Base-by-base conservation (phyloP, 495 filamentous ascomycete species). In the Parmelia sp. region DNA sequence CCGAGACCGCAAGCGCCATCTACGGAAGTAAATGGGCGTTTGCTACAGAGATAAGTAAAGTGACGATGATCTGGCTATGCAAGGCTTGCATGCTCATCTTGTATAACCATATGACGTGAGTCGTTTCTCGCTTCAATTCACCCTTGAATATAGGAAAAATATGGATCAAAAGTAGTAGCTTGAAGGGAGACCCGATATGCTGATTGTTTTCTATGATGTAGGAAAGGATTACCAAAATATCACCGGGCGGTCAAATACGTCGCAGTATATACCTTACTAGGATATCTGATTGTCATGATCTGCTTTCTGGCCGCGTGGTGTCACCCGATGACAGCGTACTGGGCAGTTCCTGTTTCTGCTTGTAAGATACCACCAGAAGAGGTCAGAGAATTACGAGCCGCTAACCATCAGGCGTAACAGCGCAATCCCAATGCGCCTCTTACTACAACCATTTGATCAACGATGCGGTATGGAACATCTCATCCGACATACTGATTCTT, bases 401-500 rank as follows among this genome's bases (percentile, higher is more conserved):
- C 56, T 66, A 9, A 63, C 45, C 15, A 42, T 53, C 14, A 39
- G 56, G 36, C 4, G 62, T 67, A 10, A 33, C 10, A 31, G 19
- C 27, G 12, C 31, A 58, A 58, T n/a, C 37, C 9, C 61, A 67
- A 60, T 63, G 65, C 44, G 75, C 78, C 27, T 77, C 74, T 19
- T 70, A 67, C 55, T 70, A 70, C 56, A 67, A 82, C 66, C 85
- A 88, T 70, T 79, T 86, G 1, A 88, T 89, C 63, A 86, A 80
- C 11, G 84, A 86, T 64, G 83, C 85, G 21, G 84, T 85, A n/a
- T 83, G 87, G 75, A 88, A 88, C 65, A 82, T 88, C 62, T 82
- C 83, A 14, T 88, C 85, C 1, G 86, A 89, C 65, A 63, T 82
- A 21, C 73, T 81, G 61, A 87, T 88, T 79, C 78, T 88, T 40